phyloP scores from a whole-genome alignment of 192 early-diverging fungal species.

The Entophlyctis luteolus region DNA sequence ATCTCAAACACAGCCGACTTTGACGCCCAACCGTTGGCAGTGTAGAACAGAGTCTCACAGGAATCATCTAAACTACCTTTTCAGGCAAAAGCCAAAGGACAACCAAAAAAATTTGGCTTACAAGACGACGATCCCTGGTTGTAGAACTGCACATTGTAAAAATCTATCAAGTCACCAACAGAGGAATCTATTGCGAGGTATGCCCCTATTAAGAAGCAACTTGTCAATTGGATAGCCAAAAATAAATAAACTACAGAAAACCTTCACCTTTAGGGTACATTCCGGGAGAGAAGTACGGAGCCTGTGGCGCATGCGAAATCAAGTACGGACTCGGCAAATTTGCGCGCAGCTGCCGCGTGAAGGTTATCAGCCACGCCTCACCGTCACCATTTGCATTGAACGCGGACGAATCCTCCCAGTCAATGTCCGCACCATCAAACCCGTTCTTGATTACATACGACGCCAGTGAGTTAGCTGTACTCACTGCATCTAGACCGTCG shows the following conservation, averaged over 20 bases:
- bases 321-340: conserved; percentile 30
- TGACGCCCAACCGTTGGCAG: conserved; percentile 29
- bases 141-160: conserved; percentile 39
- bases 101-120: neutral
- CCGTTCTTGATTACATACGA: conserved; percentile 34
- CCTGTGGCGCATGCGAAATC: conserved; percentile 39
- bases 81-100: neutral
- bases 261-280: conserved; percentile 37
- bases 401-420: conserved; percentile 37
- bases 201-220: conserved; percentile 33
- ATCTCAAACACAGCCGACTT: conserved; percentile 38
- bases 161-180: conserved; percentile 35
- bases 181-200: conserved; percentile 28
- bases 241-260: too few species aligned
- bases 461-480: conserved; percentile 27
- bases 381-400: conserved; percentile 35
- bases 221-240: conserved; percentile 20
- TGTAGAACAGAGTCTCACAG: conserved; percentile 24
- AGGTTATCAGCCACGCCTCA: conserved; percentile 38
- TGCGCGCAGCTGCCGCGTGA: conserved; percentile 24
- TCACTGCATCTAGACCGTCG: conserved; percentile 24
- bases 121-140: conserved; percentile 30
- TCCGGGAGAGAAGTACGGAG: conserved; percentile 32
- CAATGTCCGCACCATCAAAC: conserved; percentile 41
- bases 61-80: conserved; percentile 17